Evolutionary conservation across 192 early-diverging fungal species (phyloP).

Genomic region (Chytriomyces sp.): DNA sequence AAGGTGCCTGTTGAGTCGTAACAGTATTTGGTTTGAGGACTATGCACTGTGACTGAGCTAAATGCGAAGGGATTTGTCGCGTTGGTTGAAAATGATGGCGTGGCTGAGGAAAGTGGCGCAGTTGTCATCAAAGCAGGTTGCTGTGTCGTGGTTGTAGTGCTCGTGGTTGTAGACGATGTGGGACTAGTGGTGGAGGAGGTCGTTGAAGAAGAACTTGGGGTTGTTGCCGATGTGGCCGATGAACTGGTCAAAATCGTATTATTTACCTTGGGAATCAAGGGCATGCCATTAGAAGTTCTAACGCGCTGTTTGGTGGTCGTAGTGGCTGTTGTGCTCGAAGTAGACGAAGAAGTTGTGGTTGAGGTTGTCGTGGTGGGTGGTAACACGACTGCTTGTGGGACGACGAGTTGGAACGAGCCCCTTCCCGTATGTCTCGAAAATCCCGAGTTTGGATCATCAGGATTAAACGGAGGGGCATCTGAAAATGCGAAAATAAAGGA

Average conservation of each 20-base stretch:
- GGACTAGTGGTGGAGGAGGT: no score
- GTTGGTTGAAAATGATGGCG: neutral
- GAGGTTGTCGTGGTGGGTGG: no score
- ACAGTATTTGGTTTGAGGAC: neutral
- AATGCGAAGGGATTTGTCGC: neutral
- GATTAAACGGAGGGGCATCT: neutral
- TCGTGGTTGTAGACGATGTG: neutral
- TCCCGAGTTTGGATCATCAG: neutral
- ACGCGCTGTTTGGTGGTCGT: no score
- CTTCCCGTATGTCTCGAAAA: neutral
- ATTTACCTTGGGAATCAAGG: no score
- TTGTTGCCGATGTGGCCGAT: neutral
- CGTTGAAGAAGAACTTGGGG: neutral
- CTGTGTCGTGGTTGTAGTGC: neutral
- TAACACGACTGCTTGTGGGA: neutral
- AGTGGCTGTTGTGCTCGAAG: no score
- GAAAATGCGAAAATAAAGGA: conserved; percentile 2
- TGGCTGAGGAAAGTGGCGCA: neutral
- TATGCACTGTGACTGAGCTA: neutral
- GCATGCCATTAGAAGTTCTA: no score
- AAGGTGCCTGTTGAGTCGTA: neutral
- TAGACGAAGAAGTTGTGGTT: no score
- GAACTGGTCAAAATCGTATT: no score
- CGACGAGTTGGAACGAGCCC: conserved; percentile 6
- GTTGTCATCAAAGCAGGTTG: neutral